Conservation (phyloP, 352 stramenopile species). For the Sclerospora graminicola region DNA sequence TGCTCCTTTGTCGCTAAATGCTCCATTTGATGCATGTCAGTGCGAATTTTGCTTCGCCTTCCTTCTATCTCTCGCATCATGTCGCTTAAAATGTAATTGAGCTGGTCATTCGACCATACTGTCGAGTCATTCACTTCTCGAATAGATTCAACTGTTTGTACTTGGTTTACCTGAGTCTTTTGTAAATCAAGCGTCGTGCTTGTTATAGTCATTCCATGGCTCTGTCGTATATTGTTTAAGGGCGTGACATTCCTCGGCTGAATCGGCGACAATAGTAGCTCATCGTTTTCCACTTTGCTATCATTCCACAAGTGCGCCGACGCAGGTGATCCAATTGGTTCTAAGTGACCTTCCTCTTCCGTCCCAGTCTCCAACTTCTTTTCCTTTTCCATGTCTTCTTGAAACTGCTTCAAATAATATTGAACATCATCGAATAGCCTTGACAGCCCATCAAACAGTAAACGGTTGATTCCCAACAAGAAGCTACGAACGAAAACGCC, state of each 20-base stretch:
- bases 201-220: constrained; percentile 9
- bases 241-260: constrained; percentile 6
- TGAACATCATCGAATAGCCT: constrained; percentile 51
- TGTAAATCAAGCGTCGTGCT: constrained; percentile 3
- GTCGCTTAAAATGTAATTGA: constrained; percentile 49
- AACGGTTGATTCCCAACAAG: constrained; percentile 38
- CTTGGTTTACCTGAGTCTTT: constrained; percentile 6
- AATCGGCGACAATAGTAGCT: constrained; percentile 29
- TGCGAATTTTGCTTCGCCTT: constrained; percentile 2
- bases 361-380: constrained; percentile 10
- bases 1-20: constrained; percentile 8
- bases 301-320: constrained; percentile 26
- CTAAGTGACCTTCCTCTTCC: constrained; percentile 13
- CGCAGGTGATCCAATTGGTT: constrained; percentile 11
- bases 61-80: constrained; percentile 21
- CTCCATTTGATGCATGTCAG: not conserved
- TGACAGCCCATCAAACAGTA: constrained; percentile 67
- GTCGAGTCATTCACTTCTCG: constrained; percentile 20
- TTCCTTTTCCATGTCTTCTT: constrained; percentile 22
- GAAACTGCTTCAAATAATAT: constrained; percentile 39
- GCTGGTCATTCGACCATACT: constrained; percentile 46
- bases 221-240: constrained; percentile 3
- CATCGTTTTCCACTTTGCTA: constrained; percentile 12
- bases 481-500: constrained; percentile 65
- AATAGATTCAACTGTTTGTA: constrained; percentile 4